Base-by-base conservation (phyloP, 805 yeast species). In the Starmerella cellae region DNA sequence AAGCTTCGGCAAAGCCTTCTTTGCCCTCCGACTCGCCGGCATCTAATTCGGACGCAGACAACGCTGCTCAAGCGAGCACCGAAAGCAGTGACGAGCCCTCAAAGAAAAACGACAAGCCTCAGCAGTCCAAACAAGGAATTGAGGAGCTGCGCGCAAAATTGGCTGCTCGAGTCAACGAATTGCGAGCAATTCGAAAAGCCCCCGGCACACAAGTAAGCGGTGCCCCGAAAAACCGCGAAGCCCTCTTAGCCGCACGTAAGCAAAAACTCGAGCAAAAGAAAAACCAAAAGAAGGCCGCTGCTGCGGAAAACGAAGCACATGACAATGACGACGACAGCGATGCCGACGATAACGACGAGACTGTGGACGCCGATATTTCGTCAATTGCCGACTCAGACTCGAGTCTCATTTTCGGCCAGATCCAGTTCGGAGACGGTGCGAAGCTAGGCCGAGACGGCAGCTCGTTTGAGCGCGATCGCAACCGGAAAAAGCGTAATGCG, bases 121-220 rank as follows among this genome's bases (percentile, higher is more conserved):
- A 38, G 20, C 31, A 32, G 11, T 5, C 31, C 20, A 40, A 38
- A 26, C 26, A 37, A 45, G 74, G 77, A 30, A 63, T 84, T 38
- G 72, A 72, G 4, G 79, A 74, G 51, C 69, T 91, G 46, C 75
- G 87, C 55, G 79, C 77, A n/a, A 80, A 80, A 59, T 70, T 91
- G 35, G 78, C 88, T 23, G 72, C 71, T 16, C 82, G 77, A 59
- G 87, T 91, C 49, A 71, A 66, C 43, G 64, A 63, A 8, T 55
- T 91, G 64, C 75, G 77, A 51, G 85, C 78, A 42, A 80, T 74
- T 61, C 76, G 99, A 59, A 87, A 80, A 55, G 98, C 97, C 1
- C 91, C 93, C 1, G 97, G 97, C 2, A 66, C 87, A 1, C 78
- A 75, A 36, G 75, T 69, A 4, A 67, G 70, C 4, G 95, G 95